Evolutionary conservation across 305 asterid species (phyloP).

Genomic region (Solanum aculeatissimum): DNA sequence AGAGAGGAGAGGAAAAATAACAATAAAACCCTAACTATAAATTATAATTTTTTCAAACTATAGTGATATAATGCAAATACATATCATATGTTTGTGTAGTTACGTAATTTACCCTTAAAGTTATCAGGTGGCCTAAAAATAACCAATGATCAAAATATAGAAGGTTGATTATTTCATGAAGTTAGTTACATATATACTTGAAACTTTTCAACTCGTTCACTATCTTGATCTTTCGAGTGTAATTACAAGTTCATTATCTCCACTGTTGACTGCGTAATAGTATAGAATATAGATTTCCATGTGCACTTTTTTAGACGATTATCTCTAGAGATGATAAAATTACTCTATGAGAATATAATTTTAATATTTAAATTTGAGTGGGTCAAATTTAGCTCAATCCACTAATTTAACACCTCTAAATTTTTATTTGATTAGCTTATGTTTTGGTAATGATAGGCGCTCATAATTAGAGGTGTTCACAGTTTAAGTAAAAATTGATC

Average conservation of each 20-base stretch:
- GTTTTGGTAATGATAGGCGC: background rate
- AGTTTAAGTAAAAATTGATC: too few relatives aligned
- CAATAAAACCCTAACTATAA: too few relatives aligned
- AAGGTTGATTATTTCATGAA: background rate
- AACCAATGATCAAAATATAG: background rate
- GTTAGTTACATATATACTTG: too few relatives aligned
- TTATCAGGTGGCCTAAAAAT: background rate
- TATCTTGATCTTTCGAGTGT: background rate
- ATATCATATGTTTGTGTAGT: too few relatives aligned
- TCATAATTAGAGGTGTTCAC: too few relatives aligned
- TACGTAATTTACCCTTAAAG: too few relatives aligned
- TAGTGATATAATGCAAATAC: too few relatives aligned
- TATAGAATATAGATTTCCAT: background rate
- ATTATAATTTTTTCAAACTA: too few relatives aligned
- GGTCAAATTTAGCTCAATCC: background rate
- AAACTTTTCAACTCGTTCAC: background rate
- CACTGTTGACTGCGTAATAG: background rate
- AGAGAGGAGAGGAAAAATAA: too few relatives aligned
- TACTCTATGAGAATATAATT: background rate
- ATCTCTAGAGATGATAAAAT: background rate
- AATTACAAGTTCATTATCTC: background rate
- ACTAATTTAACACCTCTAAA: background rate
- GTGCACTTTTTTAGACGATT: background rate
- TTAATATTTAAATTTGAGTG: rapidly evolving
- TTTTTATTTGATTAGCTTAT: background rate